Evolutionary conservation across 768 basidiomycete species (phyloP).

Genomic region (Kwoniella mangroviensis): DNA sequence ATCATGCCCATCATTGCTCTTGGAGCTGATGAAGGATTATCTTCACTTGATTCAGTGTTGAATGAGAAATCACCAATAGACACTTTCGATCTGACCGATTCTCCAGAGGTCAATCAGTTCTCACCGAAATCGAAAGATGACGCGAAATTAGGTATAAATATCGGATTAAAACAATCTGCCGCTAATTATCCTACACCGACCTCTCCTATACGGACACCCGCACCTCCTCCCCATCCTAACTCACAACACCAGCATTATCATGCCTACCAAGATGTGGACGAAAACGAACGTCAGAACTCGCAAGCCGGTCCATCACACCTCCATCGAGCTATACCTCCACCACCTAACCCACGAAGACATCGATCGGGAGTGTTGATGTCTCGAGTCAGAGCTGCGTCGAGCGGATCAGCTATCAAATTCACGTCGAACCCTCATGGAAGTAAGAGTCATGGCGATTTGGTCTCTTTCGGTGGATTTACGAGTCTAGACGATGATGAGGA

Average conservation of each 20-base stretch:
- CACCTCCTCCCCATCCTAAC: not conserved
- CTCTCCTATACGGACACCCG: conserved; percentile 12
- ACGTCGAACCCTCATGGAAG: conserved; percentile 25
- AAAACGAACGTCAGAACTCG: not conserved
- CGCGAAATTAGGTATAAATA: conserved; percentile 5
- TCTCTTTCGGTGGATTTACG: conserved; percentile 21
- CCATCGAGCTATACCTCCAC: conserved; percentile 43
- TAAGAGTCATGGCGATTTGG: conserved; percentile 43
- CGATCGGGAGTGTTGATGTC: conserved; percentile 54
- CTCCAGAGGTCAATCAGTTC: conserved; percentile 4
- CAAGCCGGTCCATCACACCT: conserved; percentile 22
- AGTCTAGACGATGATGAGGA: conserved; percentile 22
- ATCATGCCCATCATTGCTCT: conserved; percentile 23
- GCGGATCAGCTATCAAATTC: conserved; percentile 26
- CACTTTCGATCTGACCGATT: conserved; percentile 9
- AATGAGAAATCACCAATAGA: conserved; percentile 1
- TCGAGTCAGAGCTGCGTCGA: conserved; percentile 40
- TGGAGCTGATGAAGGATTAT: conserved; percentile 17
- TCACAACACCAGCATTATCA: conserved; percentile 1
- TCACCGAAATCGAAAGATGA: not conserved
- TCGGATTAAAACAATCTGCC: not conserved
- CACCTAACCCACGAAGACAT: conserved; percentile 50
- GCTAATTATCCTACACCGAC: conserved; percentile 20
- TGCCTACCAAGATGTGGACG: not conserved
- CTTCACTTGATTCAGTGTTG: conserved; percentile 16